Evolutionary conservation across 106 monocot species (phyloP).

Genomic region (Dactylorhiza incarnata): DNA sequence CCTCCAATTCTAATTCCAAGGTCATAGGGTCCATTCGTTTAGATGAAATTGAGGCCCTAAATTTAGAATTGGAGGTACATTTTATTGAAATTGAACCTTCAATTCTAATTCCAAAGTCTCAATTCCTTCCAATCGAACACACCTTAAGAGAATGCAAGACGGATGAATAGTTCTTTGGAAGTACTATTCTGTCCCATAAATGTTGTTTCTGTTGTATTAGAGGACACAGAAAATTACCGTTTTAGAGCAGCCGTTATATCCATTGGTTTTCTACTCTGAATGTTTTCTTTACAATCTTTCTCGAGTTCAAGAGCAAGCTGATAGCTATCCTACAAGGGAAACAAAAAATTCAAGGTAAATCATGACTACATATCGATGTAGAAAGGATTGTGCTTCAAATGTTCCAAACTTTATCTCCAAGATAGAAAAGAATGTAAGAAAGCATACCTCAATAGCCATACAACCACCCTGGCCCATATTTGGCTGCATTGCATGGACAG

Average conservation of each 20-base stretch:
- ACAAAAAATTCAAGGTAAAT: neutral
- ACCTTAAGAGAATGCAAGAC: neutral
- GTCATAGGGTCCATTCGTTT: too few relatives aligned
- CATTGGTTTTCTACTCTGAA: constrained; percentile 42
- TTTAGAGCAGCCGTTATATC: constrained; percentile 67
- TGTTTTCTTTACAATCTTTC: constrained; percentile 62
- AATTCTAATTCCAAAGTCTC: too few relatives aligned
- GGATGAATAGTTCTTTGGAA: constrained; percentile 4
- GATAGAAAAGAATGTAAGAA: neutral
- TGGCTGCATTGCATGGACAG: constrained; percentile 99
- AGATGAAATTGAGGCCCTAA: too few relatives aligned
- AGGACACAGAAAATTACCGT: constrained; percentile 32
- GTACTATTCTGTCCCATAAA: neutral
- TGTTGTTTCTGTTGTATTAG: neutral
- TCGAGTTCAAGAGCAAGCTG: constrained; percentile 94
- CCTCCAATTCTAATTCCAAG: too few relatives aligned
- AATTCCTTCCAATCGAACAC: neutral
- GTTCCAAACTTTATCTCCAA: too few relatives aligned
- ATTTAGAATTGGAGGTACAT: too few relatives aligned
- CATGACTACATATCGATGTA: neutral
- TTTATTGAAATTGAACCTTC: too few relatives aligned
- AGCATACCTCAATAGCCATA: constrained; percentile 97
- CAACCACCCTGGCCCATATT: constrained; percentile 99
- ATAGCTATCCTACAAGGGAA: constrained; percentile 70
- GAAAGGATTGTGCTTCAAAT: neutral